phyloP scores from a whole-genome alignment of 257 asterid species.

The Solanum etuberosum region DNA sequence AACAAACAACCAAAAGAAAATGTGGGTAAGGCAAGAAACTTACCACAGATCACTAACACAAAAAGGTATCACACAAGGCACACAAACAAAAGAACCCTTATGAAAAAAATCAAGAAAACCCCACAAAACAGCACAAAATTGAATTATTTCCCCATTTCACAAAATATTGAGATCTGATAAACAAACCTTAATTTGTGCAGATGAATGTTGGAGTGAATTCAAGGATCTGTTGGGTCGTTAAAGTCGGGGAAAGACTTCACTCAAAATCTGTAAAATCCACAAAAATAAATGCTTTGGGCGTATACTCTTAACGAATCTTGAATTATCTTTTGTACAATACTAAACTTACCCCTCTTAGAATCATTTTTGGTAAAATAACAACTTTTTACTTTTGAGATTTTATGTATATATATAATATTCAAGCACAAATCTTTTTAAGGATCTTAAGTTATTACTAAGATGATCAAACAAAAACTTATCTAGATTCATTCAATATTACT shows the following conservation, averaged over 20 bases:
- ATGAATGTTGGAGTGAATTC: background rate
- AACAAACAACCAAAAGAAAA: background rate
- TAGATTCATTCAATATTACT: background rate
- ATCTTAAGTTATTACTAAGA: background rate
- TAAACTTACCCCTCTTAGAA: background rate
- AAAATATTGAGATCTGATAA: background rate
- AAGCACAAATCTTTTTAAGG: background rate
- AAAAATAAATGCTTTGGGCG: background rate
- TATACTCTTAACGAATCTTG: background rate
- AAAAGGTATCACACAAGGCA: background rate
- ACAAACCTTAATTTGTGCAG: background rate
- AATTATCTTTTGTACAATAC: background rate
- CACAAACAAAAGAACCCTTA: background rate
- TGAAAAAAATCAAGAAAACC: background rate
- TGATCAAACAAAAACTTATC: background rate
- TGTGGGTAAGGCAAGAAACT: background rate
- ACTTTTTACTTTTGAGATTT: background rate
- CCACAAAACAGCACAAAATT: background rate
- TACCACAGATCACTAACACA: background rate
- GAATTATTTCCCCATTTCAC: background rate
- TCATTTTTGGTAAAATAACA: background rate
- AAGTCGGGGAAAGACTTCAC: background rate
- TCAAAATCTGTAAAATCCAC: background rate
- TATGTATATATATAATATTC: background rate
- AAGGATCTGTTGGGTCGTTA: background rate